Percentiles rank a stretch among this genome's conserved stretches.
Conservation (phyloP, 371 early-diverging fungal genomes). For the Coemansia sp. region DNA sequence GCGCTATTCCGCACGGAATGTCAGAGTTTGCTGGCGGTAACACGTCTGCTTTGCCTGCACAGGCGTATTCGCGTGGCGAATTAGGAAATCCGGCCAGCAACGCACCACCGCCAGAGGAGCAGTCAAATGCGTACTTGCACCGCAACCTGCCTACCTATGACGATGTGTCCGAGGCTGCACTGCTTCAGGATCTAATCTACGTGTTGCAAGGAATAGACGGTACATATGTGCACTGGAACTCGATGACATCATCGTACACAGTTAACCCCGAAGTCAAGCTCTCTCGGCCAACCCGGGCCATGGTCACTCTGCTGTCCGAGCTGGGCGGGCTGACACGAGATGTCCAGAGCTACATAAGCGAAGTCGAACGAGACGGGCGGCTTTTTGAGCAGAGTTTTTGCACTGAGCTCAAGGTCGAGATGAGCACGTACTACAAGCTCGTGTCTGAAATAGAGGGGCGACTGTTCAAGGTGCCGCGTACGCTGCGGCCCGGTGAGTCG, state of each 20-base stretch:
- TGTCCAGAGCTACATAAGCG: slow-evolving; percentile 36
- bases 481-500: slow-evolving; percentile 54
- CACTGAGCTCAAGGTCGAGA: slow-evolving; percentile 72
- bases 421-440: slow-evolving; percentile 76
- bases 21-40: neutral
- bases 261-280: slow-evolving; percentile 56
- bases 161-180: slow-evolving; percentile 63
- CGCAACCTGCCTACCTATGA: slow-evolving; percentile 41
- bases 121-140: slow-evolving; percentile 13
- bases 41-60: neutral
- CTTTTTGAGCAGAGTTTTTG: slow-evolving; percentile 69
- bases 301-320: slow-evolving; percentile 42
- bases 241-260: slow-evolving; percentile 52
- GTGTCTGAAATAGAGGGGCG: slow-evolving; percentile 84
- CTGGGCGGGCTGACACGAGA: slow-evolving; percentile 43
- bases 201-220: slow-evolving; percentile 95
- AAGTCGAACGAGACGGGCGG: slow-evolving; percentile 15
- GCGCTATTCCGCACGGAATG: slow-evolving; percentile 10
- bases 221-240: slow-evolving; percentile 68
- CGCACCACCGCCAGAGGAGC: slow-evolving; percentile 5
- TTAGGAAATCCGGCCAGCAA: neutral
- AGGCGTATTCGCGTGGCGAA: neutral
- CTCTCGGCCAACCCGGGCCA: slow-evolving; percentile 26
- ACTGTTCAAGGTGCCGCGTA: slow-evolving; percentile 55
- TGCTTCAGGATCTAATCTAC: slow-evolving; percentile 84